Conservation (phyloP, 1,284 basidiomycete species). For the Microbotryum lychnidis-dioicae region DNA sequence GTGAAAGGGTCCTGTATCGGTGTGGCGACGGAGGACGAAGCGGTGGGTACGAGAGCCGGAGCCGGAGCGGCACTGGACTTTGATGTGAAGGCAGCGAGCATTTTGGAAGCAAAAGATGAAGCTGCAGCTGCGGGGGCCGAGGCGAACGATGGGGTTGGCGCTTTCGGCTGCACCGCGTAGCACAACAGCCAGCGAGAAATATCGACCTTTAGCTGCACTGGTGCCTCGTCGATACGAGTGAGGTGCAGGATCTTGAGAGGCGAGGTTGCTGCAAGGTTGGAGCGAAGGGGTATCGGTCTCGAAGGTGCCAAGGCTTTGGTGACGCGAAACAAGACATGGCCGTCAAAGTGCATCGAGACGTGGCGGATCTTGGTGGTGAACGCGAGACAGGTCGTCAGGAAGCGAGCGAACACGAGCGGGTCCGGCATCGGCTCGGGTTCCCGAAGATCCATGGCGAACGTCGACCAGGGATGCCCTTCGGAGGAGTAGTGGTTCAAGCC, state of each 20-base stretch:
- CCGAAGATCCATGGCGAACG: conserved; percentile 81
- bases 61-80: conserved; percentile 42
- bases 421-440: conserved; percentile 74
- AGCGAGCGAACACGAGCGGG: conserved; percentile 50
- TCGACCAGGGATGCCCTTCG: conserved; percentile 60
- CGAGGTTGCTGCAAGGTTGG: conserved; percentile 44
- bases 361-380: conserved; percentile 79
- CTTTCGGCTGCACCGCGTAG: conserved; percentile 17
- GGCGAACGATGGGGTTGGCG: neutral
- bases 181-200: conserved; percentile 74
- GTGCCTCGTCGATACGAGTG: conserved; percentile 56
- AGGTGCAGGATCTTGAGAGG: conserved; percentile 59
- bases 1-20: conserved; percentile 50
- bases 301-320: conserved; percentile 60
- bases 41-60: conserved; percentile 46
- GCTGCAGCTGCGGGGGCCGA: conserved; percentile 40
- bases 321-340: conserved; percentile 56
- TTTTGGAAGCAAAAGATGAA: conserved; percentile 54
- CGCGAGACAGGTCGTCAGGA: conserved; percentile 84
- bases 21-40: conserved; percentile 42
- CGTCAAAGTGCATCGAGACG: conserved; percentile 47
- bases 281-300: conserved; percentile 53
- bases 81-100: conserved; percentile 51
- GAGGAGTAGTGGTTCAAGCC: conserved; percentile 21
- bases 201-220: conserved; percentile 69